Base-by-base conservation (phyloP, 495 filamentous ascomycete genomes). In the Geopyxis carbonaria region DNA sequence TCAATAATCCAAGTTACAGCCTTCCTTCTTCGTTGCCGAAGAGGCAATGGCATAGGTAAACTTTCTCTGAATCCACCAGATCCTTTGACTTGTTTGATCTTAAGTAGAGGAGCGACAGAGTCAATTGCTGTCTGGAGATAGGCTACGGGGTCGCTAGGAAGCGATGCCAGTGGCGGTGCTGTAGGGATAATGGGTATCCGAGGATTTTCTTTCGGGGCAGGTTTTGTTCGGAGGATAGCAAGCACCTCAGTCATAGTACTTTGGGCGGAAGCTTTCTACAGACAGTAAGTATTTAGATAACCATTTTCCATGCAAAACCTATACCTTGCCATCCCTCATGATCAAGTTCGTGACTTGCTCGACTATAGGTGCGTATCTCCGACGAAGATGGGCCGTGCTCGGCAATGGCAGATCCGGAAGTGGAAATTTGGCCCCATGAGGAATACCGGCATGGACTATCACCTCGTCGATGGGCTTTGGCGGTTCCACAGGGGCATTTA, bases 41-140 rank as follows among this genome's bases (percentile, higher is more conserved):
- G 56, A 0, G 63, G 59, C 18, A 95, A 63, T 2, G 89, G 89
- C 21, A 76, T 64, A 0, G 89, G 89, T 23, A 93, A 67, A 34
- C 84, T 80, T 36, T 94, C 67, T 11, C 83, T 72, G 9, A 68
- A 65, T 57, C 89, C 89, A 61, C 89, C 89, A 23, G 80, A 68
- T 47, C 82, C 83, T 58, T 74, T 79, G 52, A 78, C 68, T 22
- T 65, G 64, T 16, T 73, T 69, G 51, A 95, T 72, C 21, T 76
- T 77, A 50, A 95, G 60, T 16, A 97, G 65, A 15, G 89, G 89
- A 9, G 84, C 82, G n/a, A 95, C 78, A 8, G 83, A 92, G 66
- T 97, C 89, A 55, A 97, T 76, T n/a, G 87, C 83, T 25, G 87
- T 61, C 0, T 75, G 80, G 27, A 93, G 72, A 61, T 85, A 85